Percentiles rank a stretch among this genome's conserved stretches.
Evolutionary conservation across 1,284 basidiomycete species (phyloP).

Genomic region (Tetrapyrgos nigripes): DNA sequence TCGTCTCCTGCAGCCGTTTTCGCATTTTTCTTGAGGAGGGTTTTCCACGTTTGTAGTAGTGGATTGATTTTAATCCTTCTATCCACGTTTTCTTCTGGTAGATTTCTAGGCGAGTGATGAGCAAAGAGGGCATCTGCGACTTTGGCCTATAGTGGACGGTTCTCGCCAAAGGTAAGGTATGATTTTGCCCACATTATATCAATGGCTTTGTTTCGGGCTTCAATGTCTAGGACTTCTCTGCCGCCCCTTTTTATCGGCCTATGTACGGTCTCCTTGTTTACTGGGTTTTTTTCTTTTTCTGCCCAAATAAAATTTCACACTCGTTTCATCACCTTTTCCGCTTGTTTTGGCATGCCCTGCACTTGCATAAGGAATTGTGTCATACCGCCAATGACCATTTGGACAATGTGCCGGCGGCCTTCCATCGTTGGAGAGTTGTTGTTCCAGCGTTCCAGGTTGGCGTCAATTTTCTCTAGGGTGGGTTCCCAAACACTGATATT

Average conservation of each 20-base stretch:
- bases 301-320: conserved; percentile 16
- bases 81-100: neutral
- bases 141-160: conserved; percentile 28
- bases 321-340: conserved; percentile 9
- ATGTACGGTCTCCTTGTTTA: conserved; percentile 12
- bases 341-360: conserved; percentile 27
- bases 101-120: neutral
- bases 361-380: conserved; percentile 27
- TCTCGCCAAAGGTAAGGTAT: conserved; percentile 17
- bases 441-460: conserved; percentile 14
- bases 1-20: conserved; percentile 16
- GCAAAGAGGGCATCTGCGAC: conserved; percentile 23
- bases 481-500: conserved; percentile 17
- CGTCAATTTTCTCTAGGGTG: conserved; percentile 21
- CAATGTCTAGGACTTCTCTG: neutral
- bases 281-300: neutral
- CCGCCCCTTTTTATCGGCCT: conserved; percentile 11
- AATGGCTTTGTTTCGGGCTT: conserved; percentile 27
- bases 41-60: conserved; percentile 11
- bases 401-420: conserved; percentile 18
- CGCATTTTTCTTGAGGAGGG: neutral
- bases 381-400: conserved; percentile 22
- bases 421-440: conserved; percentile 21
- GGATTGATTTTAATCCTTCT: neutral
- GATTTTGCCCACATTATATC: conserved; percentile 27